A percentile compares a stretch with the other conserved stretches of the same genome.
Conservation (phyloP, 371 early-diverging fungal genomes). For the Vairimorpha necatrix region DNA sequence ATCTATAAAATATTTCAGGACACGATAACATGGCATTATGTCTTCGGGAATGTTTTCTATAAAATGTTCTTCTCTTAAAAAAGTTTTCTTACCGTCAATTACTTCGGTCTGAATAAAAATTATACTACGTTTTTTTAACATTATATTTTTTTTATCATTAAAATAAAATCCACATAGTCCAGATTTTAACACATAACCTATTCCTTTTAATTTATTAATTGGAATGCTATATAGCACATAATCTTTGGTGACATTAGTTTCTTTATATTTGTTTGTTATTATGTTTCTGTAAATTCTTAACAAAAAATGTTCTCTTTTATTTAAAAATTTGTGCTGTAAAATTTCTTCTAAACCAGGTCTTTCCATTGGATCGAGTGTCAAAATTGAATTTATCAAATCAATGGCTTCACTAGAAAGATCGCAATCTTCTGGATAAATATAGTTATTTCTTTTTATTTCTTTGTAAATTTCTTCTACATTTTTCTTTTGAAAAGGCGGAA, state of each 20-base stretch:
- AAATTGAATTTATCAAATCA: slow-evolving; percentile 71
- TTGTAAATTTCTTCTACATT: slow-evolving; percentile 74
- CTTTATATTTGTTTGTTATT: slow-evolving; percentile 11
- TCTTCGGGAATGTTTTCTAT: slow-evolving; percentile 43
- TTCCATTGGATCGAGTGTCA: slow-evolving; percentile 71
- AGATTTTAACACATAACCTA: slow-evolving; percentile 75
- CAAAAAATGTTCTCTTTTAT: slow-evolving; percentile 43
- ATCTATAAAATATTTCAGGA: slow-evolving; percentile 48
- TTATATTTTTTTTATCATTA: slow-evolving; percentile 72
- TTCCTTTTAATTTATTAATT: slow-evolving; percentile 73
- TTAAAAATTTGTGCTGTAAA: slow-evolving; percentile 61
- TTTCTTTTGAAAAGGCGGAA: slow-evolving; percentile 85
- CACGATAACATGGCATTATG: slow-evolving; percentile 10
- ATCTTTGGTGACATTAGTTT: slow-evolving; percentile 20
- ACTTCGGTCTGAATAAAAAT: slow-evolving; percentile 30
- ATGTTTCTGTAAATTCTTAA: slow-evolving; percentile 44
- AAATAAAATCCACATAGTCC: slow-evolving; percentile 74
- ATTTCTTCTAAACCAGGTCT: slow-evolving; percentile 67
- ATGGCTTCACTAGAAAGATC: slow-evolving; percentile 71
- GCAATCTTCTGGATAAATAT: slow-evolving; percentile 72
- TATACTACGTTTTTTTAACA: slow-evolving; percentile 25
- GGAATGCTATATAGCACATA: slow-evolving; percentile 68
- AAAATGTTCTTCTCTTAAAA: slow-evolving; percentile 55
- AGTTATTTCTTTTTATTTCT: slow-evolving; percentile 72
- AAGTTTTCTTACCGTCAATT: slow-evolving; percentile 46